Conservation (phyloP, 2,329 filamentous ascomycete genomes). For the Aspergillus ustus region DNA sequence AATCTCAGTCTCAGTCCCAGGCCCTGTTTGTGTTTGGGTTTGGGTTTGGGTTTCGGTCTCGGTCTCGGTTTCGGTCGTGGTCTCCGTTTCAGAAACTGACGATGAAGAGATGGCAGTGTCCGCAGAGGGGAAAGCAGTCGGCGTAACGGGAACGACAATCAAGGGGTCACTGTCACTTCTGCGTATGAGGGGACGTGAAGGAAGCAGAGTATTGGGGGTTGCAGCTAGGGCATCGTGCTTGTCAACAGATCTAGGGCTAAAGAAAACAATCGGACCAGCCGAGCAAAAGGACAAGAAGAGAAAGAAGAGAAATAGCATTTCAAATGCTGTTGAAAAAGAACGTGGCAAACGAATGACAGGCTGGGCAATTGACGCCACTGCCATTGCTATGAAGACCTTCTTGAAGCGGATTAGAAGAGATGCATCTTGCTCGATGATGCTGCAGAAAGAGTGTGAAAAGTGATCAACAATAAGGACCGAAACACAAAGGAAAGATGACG, state of each 20-base stretch:
- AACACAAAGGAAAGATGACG: background rate
- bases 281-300: conserved; percentile 18
- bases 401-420: background rate
- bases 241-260: conserved; percentile 10
- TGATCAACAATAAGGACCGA: background rate
- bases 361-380: background rate
- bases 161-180: conserved; percentile 4
- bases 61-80: background rate
- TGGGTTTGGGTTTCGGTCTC: no score
- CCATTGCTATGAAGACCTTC: background rate
- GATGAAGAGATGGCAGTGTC: background rate
- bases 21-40: no score
- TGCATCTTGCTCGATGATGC: background rate
- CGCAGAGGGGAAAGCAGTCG: background rate
- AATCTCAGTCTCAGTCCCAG: background rate
- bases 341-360: background rate
- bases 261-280: conserved; percentile 33
- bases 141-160: conserved; percentile 9
- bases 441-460: conserved; percentile 5
- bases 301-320: conserved; percentile 14
- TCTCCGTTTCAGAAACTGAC: background rate
- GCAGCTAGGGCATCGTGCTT: background rate
- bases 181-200: background rate
- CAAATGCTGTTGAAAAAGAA: conserved; percentile 15
- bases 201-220: background rate